phyloP scores from a whole-genome alignment of 2,329 filamentous ascomycete species.

The Sordariomycetes sp. region DNA sequence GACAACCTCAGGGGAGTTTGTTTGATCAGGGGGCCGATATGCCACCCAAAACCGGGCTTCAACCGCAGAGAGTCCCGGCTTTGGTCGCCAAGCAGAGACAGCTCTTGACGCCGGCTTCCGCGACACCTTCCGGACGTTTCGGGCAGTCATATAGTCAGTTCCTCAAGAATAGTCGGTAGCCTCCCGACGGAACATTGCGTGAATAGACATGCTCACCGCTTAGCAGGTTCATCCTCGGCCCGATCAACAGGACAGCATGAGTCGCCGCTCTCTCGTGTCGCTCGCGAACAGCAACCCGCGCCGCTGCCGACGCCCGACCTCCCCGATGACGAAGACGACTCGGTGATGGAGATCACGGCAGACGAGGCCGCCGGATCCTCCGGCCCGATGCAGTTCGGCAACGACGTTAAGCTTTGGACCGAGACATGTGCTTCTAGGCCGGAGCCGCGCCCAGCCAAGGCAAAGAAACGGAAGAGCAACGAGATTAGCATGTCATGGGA shows the following conservation, averaged over 20 bases:
- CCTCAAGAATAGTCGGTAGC: not conserved
- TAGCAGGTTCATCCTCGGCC: not conserved
- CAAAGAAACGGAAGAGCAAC: conserved; percentile 41
- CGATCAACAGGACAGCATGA: not conserved
- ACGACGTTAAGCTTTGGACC: conserved; percentile 2
- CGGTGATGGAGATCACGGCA: conserved; percentile 3
- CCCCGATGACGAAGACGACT: not conserved
- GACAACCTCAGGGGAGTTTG: not conserved
- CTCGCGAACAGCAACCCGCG: not conserved
- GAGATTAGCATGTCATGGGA: conserved; percentile 23
- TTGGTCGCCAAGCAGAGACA: conserved; percentile 3
- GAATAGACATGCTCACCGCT: not conserved
- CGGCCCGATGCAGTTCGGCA: conserved; percentile 2
- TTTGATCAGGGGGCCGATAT: not conserved
- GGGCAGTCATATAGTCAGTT: conserved; percentile 1
- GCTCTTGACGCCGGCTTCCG: conserved; percentile 3
- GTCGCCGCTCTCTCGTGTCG: not conserved
- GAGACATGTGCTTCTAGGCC: not conserved
- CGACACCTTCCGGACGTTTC: not conserved
- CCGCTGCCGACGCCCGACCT: not conserved
- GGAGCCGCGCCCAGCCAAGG: not conserved
- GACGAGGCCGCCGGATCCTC: conserved; percentile 2
- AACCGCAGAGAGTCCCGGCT: not conserved
- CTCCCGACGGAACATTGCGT: not conserved
- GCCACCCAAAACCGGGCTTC: not conserved